Base-by-base conservation (phyloP, 2,329 filamentous ascomycete genomes). In the Shiraia sp. region DNA sequence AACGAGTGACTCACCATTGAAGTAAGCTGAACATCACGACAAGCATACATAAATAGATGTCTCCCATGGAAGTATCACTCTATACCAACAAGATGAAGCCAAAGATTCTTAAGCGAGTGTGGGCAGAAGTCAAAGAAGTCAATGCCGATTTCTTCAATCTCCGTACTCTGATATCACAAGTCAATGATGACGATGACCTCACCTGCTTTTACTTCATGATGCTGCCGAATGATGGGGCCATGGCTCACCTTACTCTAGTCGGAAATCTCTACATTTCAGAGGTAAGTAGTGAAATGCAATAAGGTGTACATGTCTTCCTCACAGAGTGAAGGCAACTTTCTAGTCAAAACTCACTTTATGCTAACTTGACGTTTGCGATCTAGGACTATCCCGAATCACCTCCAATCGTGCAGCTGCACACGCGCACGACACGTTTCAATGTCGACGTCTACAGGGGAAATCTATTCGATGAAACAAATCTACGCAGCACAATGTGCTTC, bases 401-500 rank as follows among this genome's bases (percentile, higher is more conserved):
- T 14, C 42, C 37, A 25, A 37, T 41, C 12, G 42, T 41, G 15
- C 37, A 41, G 12, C 37, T 45, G 10, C 37, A 41, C 33, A 41
- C 42, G 7, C 37, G 37, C 28, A 40, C 42, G 9, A 22, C 24
- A 22, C 36, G 37, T 32, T 45, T 41, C 37, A 41, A 45, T 28
- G 37, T 45, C 15, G 37, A 32, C 23, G n/a, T 19, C 13, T 39
- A 12, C 13, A 23, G 27, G 25, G n/a, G 10, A 9, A 4, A 7
- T 10, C 25, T 39, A 16, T 2, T 12, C 10, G 8, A 17, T 3
- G 34, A 39, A n/a, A 40, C 10, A 9, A n/a, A n/a, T n/a, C 36
- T 24, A 26, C 10, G 6, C 3, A 44, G 41, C 36, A 44, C 41
- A 9, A 44, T 44, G 41, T 44, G 41, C 32, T 44, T 44, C 31